Conservation (phyloP, 352 stramenopile genomes). For the Blastocystis sp. region DNA sequence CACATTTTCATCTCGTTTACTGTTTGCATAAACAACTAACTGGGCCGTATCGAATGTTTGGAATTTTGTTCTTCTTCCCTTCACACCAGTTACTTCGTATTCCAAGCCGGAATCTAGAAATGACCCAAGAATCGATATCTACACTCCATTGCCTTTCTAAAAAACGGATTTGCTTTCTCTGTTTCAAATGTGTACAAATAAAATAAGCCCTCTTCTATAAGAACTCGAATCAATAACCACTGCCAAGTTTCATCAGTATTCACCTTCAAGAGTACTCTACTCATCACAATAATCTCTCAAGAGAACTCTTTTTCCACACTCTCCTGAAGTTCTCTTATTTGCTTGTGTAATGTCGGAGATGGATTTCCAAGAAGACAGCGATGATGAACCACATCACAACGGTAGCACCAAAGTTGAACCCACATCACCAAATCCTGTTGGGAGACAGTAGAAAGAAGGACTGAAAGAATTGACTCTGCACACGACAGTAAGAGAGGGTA, state of each 20-base stretch:
- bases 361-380: slow-evolving; percentile 13
- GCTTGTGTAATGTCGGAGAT: neutral
- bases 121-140: neutral
- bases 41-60: slow-evolving; percentile 36
- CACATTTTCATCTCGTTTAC: neutral
- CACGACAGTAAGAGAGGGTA: neutral
- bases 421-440: neutral
- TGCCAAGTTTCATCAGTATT: neutral
- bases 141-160: slow-evolving; percentile 26
- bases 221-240: neutral
- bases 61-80: slow-evolving; percentile 27
- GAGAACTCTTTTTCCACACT: neutral
- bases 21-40: slow-evolving; percentile 14
- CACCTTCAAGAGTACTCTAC: neutral
- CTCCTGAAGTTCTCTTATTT: neutral
- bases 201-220: slow-evolving; percentile 25
- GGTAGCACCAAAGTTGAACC: neutral
- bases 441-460: neutral
- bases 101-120: neutral
- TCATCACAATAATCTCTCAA: neutral
- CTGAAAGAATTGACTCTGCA: neutral
- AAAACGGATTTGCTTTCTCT: slow-evolving; percentile 54
- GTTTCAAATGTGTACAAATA: slow-evolving; percentile 37
- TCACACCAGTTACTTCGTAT: slow-evolving; percentile 38
- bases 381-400: neutral